These are phyloP conservation scores for Alternaria sp. DNA, from an alignment of 2,329 filamentous ascomycete species.

Conservation along the genomic window DNA sequence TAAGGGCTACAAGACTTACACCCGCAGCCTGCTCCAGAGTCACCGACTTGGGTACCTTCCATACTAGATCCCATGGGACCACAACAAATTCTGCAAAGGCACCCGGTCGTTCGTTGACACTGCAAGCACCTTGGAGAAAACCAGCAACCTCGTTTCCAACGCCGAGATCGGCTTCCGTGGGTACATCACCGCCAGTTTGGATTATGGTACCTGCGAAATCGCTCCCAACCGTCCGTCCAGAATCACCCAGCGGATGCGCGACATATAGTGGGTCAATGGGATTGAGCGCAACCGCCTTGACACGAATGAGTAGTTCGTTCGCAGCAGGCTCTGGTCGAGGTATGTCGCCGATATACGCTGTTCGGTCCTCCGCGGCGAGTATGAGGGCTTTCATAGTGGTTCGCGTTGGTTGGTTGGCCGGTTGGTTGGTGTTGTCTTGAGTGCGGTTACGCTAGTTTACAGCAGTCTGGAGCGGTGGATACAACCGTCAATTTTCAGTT, in stretches of 20 bases:
- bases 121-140: constrained; percentile 56
- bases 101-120: constrained; percentile 54
- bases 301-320: constrained; percentile 34
- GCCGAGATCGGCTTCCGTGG: constrained; percentile 15
- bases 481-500: not conserved
- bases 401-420: not conserved
- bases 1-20: constrained; percentile 55
- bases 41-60: constrained; percentile 47
- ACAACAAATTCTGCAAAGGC: constrained; percentile 57
- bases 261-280: constrained; percentile 49
- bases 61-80: constrained; percentile 50
- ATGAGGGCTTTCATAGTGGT: constrained; percentile 32
- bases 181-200: constrained; percentile 15
- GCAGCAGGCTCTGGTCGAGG: constrained; percentile 14
- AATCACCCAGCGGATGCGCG: constrained; percentile 44
- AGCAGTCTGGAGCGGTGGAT: not conserved
- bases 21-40: constrained; percentile 50
- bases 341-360: constrained; percentile 16
- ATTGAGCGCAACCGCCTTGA: constrained; percentile 42
- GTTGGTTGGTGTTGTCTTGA: not conserved
- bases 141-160: constrained; percentile 51
- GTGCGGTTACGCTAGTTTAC: not conserved
- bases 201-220: constrained; percentile 20
- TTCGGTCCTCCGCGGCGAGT: constrained; percentile 26
- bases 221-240: constrained; percentile 45